Conservation (phyloP, 164 flowering plant species). For the Malania oleifera region DNA sequence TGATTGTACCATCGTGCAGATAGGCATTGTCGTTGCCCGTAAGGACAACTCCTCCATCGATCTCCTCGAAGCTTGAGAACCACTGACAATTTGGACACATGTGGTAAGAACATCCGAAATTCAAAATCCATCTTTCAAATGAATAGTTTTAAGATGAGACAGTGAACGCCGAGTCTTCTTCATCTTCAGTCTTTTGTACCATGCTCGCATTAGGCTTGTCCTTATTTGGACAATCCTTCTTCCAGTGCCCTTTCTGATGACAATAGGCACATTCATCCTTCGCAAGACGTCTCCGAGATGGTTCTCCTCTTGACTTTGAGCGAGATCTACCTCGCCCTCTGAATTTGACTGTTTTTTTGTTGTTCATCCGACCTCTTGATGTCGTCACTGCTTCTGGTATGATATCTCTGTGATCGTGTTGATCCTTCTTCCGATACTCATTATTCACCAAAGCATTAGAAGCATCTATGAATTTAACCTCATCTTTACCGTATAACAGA, state of each 20-base stretch:
- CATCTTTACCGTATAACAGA: not conserved
- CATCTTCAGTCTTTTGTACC: no score
- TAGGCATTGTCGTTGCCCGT: no score
- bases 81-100: not conserved
- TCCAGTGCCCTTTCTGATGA: not conserved
- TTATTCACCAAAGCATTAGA: not conserved
- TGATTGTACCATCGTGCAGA: no score
- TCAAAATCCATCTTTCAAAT: no score
- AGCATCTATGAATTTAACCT: not conserved
- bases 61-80: not conserved
- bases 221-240: not conserved
- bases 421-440: not conserved
- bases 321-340: not conserved
- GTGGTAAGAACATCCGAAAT: not conserved
- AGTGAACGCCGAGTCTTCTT: no score
- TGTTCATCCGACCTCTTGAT: not conserved
- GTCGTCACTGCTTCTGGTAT: not conserved
- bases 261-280: not conserved
- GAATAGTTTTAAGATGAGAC: no score
- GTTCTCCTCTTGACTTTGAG: not conserved
- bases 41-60: not conserved
- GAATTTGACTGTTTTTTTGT: no score
- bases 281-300: not conserved
- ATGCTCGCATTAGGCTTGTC: no score
- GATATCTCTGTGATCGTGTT: not conserved